Conservation (phyloP, 768 basidiomycete species). For the Kwoniella sp. region DNA sequence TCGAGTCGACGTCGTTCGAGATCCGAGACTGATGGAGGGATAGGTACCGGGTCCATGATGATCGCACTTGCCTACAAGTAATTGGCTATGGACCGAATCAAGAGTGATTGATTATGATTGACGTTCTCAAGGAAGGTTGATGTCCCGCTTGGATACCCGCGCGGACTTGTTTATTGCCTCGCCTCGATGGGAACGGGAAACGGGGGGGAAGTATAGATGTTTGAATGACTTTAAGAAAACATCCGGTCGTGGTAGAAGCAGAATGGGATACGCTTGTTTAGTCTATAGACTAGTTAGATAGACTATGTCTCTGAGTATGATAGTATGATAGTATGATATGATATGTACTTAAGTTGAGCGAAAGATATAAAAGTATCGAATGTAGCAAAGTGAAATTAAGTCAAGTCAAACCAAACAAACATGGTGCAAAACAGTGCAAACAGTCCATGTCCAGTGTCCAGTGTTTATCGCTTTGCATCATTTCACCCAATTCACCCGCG, state of each 20-base stretch:
- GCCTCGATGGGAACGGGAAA: neutral
- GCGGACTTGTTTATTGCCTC: neutral
- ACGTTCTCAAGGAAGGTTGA: too few species aligned
- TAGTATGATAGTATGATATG: too few species aligned
- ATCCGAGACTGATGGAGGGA: conserved; percentile 39
- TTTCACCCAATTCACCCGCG: neutral
- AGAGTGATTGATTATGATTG: too few species aligned
- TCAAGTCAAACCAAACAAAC: conserved; percentile 3
- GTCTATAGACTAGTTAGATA: too few species aligned
- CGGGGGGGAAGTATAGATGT: neutral
- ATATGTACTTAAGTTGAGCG: neutral
- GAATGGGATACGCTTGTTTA: too few species aligned
- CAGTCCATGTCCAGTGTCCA: neutral
- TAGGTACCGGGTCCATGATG: conserved; percentile 34
- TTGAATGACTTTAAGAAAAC: too few species aligned
- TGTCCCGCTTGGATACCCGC: neutral
- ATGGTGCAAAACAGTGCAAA: neutral
- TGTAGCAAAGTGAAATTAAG: neutral
- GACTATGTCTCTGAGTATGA: too few species aligned
- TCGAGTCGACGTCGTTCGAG: conserved; percentile 48
- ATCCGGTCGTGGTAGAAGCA: neutral
- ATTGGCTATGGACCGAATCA: neutral
- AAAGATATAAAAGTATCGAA: neutral
- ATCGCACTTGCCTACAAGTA: too few species aligned
- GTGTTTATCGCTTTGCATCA: neutral